phyloP scores from a whole-genome alignment of 2,329 filamentous ascomycete genomes.

The Trichoderma koningiopsis region DNA sequence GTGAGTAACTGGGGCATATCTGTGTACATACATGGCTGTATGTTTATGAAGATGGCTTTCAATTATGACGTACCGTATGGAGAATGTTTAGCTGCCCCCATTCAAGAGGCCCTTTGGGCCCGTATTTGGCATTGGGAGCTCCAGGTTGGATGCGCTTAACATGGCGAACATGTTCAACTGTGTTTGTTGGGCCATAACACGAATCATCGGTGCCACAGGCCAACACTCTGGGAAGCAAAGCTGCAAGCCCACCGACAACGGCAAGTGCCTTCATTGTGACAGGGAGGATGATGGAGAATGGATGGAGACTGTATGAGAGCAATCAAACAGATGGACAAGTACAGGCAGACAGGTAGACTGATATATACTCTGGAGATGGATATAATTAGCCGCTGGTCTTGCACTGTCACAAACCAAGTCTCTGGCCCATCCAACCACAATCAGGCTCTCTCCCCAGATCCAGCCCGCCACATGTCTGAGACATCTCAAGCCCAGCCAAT shows the following conservation, averaged over 20 bases:
- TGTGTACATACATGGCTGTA: background rate
- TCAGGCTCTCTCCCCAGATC: background rate
- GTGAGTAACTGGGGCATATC: background rate
- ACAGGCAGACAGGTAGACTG: background rate
- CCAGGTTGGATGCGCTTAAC: conserved; percentile 54
- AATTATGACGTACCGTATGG: conserved; percentile 48
- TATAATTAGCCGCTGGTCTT: background rate
- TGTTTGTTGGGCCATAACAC: conserved; percentile 47
- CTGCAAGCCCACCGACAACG: conserved; percentile 26
- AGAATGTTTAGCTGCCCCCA: conserved; percentile 67
- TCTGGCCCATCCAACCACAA: background rate
- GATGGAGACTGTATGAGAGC: background rate
- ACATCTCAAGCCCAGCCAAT: background rate
- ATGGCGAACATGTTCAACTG: conserved; percentile 49
- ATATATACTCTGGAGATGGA: background rate
- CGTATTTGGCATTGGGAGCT: conserved; percentile 45
- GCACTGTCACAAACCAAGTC: background rate
- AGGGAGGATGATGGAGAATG: background rate
- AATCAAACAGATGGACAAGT: too few species aligned
- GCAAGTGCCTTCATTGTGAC: conserved; percentile 25
- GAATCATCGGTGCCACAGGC: conserved; percentile 40
- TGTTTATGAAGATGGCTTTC: background rate
- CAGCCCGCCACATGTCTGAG: too few species aligned
- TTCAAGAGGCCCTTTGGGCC: conserved; percentile 51
- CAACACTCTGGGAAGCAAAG: conserved; percentile 29